Evolutionary conservation across 2,329 filamentous ascomycete genomes (phyloP).

Genomic region (Talaromyces marneffei): DNA sequence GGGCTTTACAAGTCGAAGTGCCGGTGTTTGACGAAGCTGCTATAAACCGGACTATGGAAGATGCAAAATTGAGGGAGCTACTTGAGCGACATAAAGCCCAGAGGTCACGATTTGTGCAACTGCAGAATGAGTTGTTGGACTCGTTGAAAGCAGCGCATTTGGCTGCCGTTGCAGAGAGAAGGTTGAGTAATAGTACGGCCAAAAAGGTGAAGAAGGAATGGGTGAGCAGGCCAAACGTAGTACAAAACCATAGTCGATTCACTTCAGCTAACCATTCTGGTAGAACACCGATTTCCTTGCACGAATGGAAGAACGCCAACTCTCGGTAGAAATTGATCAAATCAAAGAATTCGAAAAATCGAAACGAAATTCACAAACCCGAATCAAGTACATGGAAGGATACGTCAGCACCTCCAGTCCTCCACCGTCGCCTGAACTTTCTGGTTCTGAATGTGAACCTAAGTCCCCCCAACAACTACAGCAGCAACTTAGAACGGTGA

Average conservation of each 20-base stretch:
- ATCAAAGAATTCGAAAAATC: conserved; percentile 40
- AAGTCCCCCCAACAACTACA: conserved; percentile 14
- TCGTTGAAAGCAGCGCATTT: conserved; percentile 28
- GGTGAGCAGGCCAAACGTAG: conserved; percentile 22
- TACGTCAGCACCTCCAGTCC: conserved; percentile 40
- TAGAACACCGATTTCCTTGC: conserved; percentile 34
- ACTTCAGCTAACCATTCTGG: not conserved
- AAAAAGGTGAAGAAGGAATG: conserved; percentile 36
- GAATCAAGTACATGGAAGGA: conserved; percentile 45
- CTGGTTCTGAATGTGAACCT: conserved; percentile 16
- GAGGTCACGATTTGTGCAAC: conserved; percentile 28
- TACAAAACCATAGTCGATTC: conserved; percentile 31
- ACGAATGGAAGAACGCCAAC: conserved; percentile 40
- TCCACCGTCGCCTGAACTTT: conserved; percentile 23
- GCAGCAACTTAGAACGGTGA: conserved; percentile 30
- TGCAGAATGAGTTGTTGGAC: conserved; percentile 29
- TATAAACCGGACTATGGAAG: conserved; percentile 30
- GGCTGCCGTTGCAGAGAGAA: conserved; percentile 25
- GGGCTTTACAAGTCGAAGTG: conserved; percentile 21
- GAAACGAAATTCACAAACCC: conserved; percentile 38
- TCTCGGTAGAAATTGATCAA: conserved; percentile 41
- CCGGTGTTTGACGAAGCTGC: conserved; percentile 32
- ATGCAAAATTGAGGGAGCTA: conserved; percentile 28
- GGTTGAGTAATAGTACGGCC: conserved; percentile 24
- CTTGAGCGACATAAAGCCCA: conserved; percentile 27